Conservation (phyloP, 1,284 basidiomycete species). For the Cerrena zonata region DNA sequence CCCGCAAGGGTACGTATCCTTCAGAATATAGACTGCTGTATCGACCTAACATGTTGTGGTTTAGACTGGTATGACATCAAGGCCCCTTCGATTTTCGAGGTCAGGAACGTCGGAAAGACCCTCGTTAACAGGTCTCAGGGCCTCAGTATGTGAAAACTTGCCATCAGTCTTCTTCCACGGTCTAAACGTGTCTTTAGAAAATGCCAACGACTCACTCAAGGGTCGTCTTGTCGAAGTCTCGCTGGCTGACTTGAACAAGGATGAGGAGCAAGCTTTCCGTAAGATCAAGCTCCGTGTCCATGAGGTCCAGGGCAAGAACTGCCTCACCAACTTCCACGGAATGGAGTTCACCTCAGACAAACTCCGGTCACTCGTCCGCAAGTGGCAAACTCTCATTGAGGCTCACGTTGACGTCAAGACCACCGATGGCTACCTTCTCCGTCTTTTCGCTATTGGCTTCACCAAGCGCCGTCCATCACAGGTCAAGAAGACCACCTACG, state of each 20-base stretch:
- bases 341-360: constrained; percentile 99
- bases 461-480: constrained; percentile 95
- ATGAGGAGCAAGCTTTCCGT: constrained; percentile 99
- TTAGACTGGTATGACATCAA: constrained; percentile 99
- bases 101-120: constrained; percentile 96
- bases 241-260: constrained; percentile 97
- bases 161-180: not conserved
- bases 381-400: constrained; percentile 99
- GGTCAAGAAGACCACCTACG: constrained; percentile 99
- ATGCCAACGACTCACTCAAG: constrained; percentile 97
- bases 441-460: constrained; percentile 98
- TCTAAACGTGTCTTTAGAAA: constrained; percentile 56
- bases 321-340: constrained; percentile 99
- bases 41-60: not conserved
- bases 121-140: constrained; percentile 98
- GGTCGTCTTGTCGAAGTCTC: constrained; percentile 96
- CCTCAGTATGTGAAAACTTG: constrained; percentile 67
- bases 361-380: constrained; percentile 97
- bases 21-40: constrained; percentile 4
- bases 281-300: constrained; percentile 99
- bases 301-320: constrained; percentile 98
- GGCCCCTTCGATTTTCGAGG: constrained; percentile 97
- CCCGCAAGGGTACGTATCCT: constrained; percentile 78
- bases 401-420: constrained; percentile 99
- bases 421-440: constrained; percentile 98